These are phyloP conservation scores for Eragrostis tef DNA, from an alignment of 202 grass and related monocot genomes.

Conservation along the genomic window DNA sequence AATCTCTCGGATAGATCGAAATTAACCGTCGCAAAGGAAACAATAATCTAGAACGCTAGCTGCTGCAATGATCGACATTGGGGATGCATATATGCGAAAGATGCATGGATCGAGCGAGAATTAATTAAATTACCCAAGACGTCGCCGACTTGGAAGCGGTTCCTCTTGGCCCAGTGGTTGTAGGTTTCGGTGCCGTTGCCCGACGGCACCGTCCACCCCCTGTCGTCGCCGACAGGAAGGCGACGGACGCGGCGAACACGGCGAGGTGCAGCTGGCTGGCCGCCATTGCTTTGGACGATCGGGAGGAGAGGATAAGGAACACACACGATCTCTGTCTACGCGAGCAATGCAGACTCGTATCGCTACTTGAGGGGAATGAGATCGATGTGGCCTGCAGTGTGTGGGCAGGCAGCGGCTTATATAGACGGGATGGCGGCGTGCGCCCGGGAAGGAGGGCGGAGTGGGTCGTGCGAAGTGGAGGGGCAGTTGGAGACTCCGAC, in stretches of 20 bases:
- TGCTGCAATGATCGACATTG: background rate
- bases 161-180: slow-evolving; percentile 75
- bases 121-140: slow-evolving; percentile 64
- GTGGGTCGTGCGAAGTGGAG: slow-evolving; percentile 1
- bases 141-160: slow-evolving; percentile 66
- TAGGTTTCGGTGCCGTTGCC: slow-evolving; percentile 61
- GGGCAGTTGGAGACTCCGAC: slow-evolving; percentile 5
- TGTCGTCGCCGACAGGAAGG: slow-evolving; percentile 62
- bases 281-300: slow-evolving; percentile 20
- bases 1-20: background rate
- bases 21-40: background rate
- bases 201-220: slow-evolving; percentile 60
- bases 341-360: background rate
- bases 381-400: background rate
- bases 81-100: background rate
- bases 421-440: slow-evolving; percentile 26
- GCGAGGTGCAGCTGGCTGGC: slow-evolving; percentile 6
- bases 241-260: slow-evolving; percentile 21
- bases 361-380: background rate
- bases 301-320: background rate
- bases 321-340: background rate
- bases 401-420: background rate
- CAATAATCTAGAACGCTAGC: slow-evolving; percentile 3
- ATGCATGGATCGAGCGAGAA: background rate
- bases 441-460: background rate